phyloP scores from a whole-genome alignment of 305 asterid species.

The Coffea humblotiana region DNA sequence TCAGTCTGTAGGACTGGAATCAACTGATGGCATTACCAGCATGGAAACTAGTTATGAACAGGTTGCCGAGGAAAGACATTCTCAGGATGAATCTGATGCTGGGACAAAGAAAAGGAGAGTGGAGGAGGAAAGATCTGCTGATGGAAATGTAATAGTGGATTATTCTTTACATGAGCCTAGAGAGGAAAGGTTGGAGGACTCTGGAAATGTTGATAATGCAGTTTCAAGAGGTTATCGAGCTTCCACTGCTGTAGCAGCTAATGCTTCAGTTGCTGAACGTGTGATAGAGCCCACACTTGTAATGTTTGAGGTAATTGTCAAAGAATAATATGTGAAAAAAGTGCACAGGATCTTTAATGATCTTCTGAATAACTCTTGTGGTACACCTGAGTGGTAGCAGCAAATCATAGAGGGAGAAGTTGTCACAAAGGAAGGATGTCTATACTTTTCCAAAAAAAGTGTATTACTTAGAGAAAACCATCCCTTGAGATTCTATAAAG shows the following conservation, averaged over 20 bases:
- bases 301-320: constrained; percentile 81
- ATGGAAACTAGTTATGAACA: constrained; percentile 81
- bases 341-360: no score
- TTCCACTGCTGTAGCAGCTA: constrained; percentile 65
- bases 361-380: neutral
- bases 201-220: constrained; percentile 51
- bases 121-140: constrained; percentile 65
- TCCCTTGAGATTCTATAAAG: neutral
- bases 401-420: no score
- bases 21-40: constrained; percentile 63
- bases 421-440: no score
- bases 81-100: constrained; percentile 71
- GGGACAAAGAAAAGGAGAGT: constrained; percentile 80
- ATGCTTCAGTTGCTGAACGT: constrained; percentile 91
- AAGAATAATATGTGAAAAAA: neutral
- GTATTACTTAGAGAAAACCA: neutral
- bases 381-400: neutral
- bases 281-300: constrained; percentile 95
- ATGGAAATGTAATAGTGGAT: constrained; percentile 57
- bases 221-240: constrained; percentile 65
- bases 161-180: constrained; percentile 59
- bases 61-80: constrained; percentile 49
- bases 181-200: constrained; percentile 61
- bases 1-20: constrained; percentile 58
- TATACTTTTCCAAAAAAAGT: no score